These are phyloP conservation scores for Suillus fuscotomentosus DNA, from an alignment of 768 basidiomycete genomes.

Conservation along the genomic window DNA sequence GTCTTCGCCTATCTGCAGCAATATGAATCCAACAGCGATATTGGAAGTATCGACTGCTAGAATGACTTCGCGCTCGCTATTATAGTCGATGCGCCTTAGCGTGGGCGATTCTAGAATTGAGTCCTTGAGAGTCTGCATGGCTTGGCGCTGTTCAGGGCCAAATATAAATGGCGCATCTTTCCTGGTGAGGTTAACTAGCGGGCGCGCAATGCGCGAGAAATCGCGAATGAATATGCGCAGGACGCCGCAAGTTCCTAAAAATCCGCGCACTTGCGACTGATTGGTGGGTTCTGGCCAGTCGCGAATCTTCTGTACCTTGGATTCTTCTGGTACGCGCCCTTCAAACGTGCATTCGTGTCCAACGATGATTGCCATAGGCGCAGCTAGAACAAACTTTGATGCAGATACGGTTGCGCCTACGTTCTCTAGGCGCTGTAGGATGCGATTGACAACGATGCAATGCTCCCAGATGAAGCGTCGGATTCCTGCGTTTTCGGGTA, in stretches of 20 bases:
- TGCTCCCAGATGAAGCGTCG: conserved; percentile 40
- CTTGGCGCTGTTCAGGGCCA: background rate
- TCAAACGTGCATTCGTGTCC: conserved; percentile 38
- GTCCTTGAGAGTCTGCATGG: no score
- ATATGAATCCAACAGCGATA: conserved; percentile 13
- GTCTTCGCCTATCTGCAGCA: conserved; percentile 6
- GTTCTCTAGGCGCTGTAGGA: conserved; percentile 37
- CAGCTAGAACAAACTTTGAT: conserved; percentile 23
- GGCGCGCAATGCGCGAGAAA: conserved; percentile 19
- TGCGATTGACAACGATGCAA: conserved; percentile 31
- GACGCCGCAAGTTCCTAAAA: conserved; percentile 27
- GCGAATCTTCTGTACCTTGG: conserved; percentile 22
- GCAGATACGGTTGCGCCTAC: conserved; percentile 35
- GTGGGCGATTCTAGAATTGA: no score
- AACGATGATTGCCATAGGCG: conserved; percentile 23
- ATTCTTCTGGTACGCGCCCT: conserved; percentile 29
- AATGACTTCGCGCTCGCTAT: no score
- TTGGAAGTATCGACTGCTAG: no score
- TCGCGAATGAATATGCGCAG: conserved; percentile 29
- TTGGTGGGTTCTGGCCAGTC: conserved; percentile 26
- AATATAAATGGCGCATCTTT: conserved; percentile 27
- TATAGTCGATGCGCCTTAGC: no score
- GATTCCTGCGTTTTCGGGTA: conserved; percentile 37
- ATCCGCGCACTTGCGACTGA: conserved; percentile 16
- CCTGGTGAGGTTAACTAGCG: conserved; percentile 21